A percentile compares a stretch with the other conserved stretches of the same genome.
Conservation (phyloP, 495 filamentous ascomycete species). For the Cetradonia linearis region DNA sequence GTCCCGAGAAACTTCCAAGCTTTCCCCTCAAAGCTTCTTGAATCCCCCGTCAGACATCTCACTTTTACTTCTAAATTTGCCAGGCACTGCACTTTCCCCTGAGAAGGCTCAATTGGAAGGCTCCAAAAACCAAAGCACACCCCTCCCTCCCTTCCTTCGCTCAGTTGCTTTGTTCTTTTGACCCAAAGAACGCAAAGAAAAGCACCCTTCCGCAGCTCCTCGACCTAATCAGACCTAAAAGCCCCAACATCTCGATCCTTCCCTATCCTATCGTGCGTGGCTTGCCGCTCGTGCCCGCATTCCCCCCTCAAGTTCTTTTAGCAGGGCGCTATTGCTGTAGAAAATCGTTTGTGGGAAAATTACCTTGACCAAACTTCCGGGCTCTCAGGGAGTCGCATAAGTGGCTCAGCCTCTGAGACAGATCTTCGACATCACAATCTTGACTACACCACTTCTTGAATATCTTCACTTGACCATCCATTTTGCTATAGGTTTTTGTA, state of each 20-base stretch:
- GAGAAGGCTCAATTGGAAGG: neutral
- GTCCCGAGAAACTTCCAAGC: slow-evolving; percentile 11
- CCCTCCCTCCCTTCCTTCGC: neutral
- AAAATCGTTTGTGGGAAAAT: slow-evolving; percentile 15
- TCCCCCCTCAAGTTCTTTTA: slow-evolving; percentile 19
- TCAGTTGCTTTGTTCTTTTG: neutral
- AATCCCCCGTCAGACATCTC: slow-evolving; percentile 3
- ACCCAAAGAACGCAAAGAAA: neutral
- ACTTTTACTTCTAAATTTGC: neutral
- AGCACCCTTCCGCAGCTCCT: slow-evolving; percentile 9
- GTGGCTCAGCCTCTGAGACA: slow-evolving; percentile 16
- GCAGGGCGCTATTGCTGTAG: slow-evolving; percentile 17
- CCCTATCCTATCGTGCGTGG: slow-evolving; percentile 12
- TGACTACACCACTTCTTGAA: neutral
- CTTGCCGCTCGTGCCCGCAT: slow-evolving; percentile 19
- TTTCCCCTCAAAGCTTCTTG: slow-evolving; percentile 13
- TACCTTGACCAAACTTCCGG: slow-evolving; percentile 13
- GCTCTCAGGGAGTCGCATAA: slow-evolving; percentile 13
- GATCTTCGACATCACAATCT: slow-evolving; percentile 9
- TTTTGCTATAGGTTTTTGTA: slow-evolving; percentile 12
- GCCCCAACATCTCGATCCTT: slow-evolving; percentile 7
- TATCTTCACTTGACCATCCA: slow-evolving; percentile 1
- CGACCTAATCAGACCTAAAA: slow-evolving; percentile 5
- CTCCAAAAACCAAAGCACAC: neutral
- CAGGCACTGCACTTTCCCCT: slow-evolving; percentile 5